A percentile compares a stretch with the other conserved stretches of the same genome.
phyloP scores from a whole-genome alignment of 169 alveolate species.

The Plasmodium vivax region DNA sequence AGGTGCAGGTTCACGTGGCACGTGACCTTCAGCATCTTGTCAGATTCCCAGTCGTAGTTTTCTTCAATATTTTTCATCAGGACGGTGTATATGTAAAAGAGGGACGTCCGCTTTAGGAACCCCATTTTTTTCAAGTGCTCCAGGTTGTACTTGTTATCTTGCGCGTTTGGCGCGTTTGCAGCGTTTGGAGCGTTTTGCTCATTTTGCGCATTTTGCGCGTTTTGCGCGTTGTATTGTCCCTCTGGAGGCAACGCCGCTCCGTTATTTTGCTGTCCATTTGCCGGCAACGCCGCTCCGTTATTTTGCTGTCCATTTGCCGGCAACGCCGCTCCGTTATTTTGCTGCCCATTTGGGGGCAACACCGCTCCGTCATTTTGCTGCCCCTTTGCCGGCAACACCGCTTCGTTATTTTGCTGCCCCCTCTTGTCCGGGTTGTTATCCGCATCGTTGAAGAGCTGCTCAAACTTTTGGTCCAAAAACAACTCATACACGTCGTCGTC shows the following conservation, averaged over 20 bases:
- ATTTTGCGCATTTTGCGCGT: no score
- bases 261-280: neutral
- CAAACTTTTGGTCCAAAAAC: slow-evolving; percentile 40
- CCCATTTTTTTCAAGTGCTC: slow-evolving; percentile 11
- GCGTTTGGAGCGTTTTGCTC: no score
- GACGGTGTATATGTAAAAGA: slow-evolving; percentile 21
- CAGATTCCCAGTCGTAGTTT: slow-evolving; percentile 10
- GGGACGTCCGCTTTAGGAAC: slow-evolving; percentile 13
- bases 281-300: neutral
- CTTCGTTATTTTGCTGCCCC: neutral
- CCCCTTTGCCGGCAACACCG: neutral
- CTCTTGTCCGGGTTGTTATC: neutral
- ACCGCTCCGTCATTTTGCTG: neutral
- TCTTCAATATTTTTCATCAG: slow-evolving; percentile 58
- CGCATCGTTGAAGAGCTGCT: neutral
- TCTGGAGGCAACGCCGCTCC: neutral
- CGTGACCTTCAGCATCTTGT: slow-evolving; percentile 29
- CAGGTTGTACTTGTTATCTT: slow-evolving; percentile 20
- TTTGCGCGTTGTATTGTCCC: neutral
- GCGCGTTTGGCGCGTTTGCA: neutral
- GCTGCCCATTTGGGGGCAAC: neutral
- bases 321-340: neutral
- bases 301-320: neutral
- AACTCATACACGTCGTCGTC: slow-evolving; percentile 59
- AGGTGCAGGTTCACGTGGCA: slow-evolving; percentile 45